A percentile compares a stretch with the other conserved stretches of the same genome.
phyloP scores from a whole-genome alignment of 1,284 basidiomycete genomes.

The Rugosomyces carneus region DNA sequence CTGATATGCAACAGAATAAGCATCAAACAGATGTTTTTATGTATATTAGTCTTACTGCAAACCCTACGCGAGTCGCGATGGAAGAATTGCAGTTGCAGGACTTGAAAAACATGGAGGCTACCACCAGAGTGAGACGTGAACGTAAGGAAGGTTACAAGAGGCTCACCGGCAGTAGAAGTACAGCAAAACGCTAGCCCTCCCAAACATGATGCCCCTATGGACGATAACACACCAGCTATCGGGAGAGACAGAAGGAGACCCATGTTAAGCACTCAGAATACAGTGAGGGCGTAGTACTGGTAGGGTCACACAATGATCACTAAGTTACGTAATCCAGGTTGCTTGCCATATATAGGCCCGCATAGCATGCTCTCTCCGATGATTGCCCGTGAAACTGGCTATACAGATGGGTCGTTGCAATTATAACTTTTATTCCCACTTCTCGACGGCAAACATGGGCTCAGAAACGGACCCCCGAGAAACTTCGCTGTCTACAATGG shows the following conservation, averaged over 20 bases:
- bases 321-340: too few relatives aligned
- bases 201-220: slow-evolving; percentile 75
- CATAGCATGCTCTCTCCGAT: background rate
- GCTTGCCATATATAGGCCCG: too few relatives aligned
- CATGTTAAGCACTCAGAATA: slow-evolving; percentile 29
- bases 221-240: slow-evolving; percentile 70
- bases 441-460: background rate
- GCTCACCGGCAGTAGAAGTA: slow-evolving; percentile 74
- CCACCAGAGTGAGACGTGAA: slow-evolving; percentile 3
- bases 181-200: slow-evolving; percentile 79
- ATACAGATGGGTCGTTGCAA: background rate
- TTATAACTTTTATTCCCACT: background rate
- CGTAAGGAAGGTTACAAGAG: background rate
- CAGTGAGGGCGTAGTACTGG: too few relatives aligned
- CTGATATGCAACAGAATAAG: slow-evolving; percentile 32
- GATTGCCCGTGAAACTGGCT: background rate
- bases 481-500: background rate
- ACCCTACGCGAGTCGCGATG: slow-evolving; percentile 95
- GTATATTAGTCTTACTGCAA: slow-evolving; percentile 59
- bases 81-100: slow-evolving; percentile 99
- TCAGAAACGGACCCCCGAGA: background rate
- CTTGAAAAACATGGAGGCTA: slow-evolving; percentile 96
- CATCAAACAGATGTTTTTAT: background rate
- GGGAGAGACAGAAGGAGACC: slow-evolving; percentile 80
- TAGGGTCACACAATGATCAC: too few relatives aligned